These are phyloP conservation scores for Spirogloea muscicola DNA, from an alignment of 139 green algal species.

Conservation along the genomic window DNA sequence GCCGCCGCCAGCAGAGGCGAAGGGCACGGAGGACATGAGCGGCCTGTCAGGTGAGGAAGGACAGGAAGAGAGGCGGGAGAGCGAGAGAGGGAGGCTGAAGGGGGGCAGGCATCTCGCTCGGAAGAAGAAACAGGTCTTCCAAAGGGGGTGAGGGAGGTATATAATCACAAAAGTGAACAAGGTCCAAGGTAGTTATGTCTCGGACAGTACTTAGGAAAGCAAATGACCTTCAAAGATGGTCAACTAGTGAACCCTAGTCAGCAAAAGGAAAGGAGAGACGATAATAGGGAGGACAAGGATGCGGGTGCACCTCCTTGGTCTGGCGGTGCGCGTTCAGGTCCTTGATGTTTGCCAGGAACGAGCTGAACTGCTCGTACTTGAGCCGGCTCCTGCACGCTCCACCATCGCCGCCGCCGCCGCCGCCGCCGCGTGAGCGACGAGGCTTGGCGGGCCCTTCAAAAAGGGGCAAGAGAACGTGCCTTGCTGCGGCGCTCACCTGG, in stretches of 20 bases:
- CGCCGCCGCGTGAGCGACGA: no score
- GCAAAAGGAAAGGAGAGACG: neutral
- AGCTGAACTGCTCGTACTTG: conserved; percentile 71
- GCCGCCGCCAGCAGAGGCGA: neutral
- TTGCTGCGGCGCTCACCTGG: no score
- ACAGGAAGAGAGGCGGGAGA: neutral
- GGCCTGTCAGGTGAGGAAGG: neutral
- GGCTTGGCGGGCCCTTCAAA: no score
- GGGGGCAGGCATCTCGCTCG: neutral
- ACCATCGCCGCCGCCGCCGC: no score
- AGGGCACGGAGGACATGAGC: neutral
- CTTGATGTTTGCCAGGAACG: conserved; percentile 64
- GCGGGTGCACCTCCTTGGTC: conserved; percentile 56
- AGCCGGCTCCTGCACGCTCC: conserved; percentile 56
- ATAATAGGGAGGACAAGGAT: neutral
- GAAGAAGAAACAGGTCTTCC: no score
- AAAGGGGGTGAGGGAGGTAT: no score
- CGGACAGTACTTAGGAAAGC: no score
- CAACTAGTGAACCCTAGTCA: no score
- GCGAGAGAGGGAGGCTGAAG: neutral
- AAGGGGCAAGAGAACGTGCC: no score
- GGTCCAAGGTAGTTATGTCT: no score
- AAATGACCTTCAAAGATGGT: no score
- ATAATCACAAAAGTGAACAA: no score
- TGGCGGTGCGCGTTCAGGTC: conserved; percentile 72